Base-by-base conservation (phyloP, 78 protist species). In the Salpingoeca rosetta region DNA sequence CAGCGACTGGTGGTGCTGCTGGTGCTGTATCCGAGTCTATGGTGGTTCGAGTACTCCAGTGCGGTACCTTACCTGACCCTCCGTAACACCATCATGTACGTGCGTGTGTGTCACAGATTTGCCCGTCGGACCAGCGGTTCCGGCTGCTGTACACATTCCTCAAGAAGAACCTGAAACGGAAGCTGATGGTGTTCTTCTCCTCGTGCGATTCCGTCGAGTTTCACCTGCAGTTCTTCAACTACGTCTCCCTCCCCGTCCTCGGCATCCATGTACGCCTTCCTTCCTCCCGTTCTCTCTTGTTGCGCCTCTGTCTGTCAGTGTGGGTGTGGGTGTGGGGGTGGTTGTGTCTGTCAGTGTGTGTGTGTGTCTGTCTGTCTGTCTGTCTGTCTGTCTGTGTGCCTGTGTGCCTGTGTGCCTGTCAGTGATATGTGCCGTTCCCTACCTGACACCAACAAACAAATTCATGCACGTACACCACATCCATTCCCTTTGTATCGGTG, bases 201-300 rank as follows among this genome's bases (percentile, higher is more conserved):
- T 83, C 92, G 35, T 91, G 95, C 86, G 89, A 91, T 83, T 81
- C 92, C 28, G 98, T 95, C 82, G 94, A 96, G 90, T 98, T 84
- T 91, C 96, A 98, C 88, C 90, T 96, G 26, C 99, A 98, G 89
- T 96, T 99, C 39, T 90, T 99, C 82, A 99, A 97, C 93, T 98
- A 95, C 94, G 95, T 97, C 79, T 98, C 96, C 91, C 81, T 99
- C 35, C 99, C 98, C 36, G 96, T 93, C 38, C 79, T 96, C 43
- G 96, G 88, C 43, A 91, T 98, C 39, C 99, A 98, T 90, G 97
- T 88, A 41, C 28, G 88, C 44, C 1, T 31, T 51, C 42, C 12
- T 56, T 0, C 31, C 2, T 42, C 31, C 40, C 43, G 75, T 83
- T 43, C 0, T 51, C 17, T 3, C 2, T 51, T 73, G 11, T 73